Evolutionary conservation across 208 protist genomes (phyloP).

Genomic region (Vickermania spadyakhi): DNA sequence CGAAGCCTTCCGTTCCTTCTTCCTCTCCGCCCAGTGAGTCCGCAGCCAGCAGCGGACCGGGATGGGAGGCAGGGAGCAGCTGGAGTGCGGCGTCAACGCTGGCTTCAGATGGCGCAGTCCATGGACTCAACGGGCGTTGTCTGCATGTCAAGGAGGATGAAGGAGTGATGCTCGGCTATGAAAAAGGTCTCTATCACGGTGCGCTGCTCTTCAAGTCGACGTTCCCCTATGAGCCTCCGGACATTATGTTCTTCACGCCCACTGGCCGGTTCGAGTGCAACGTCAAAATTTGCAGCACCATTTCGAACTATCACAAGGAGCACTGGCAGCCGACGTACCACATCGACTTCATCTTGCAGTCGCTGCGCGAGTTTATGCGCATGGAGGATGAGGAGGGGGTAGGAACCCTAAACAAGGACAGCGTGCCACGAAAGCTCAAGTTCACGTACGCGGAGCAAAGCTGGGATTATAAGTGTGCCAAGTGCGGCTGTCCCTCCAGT

Average conservation of each 20-base stretch:
- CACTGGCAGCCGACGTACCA: constrained; percentile 78
- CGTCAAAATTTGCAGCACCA: constrained; percentile 80
- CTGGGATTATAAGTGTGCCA: constrained; percentile 29
- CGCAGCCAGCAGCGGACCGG: background rate
- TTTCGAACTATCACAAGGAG: constrained; percentile 87
- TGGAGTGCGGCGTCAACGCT: too few species aligned
- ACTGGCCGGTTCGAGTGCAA: constrained; percentile 77
- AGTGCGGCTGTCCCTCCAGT: constrained; percentile 14
- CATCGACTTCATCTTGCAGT: constrained; percentile 45
- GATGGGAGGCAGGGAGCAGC: too few species aligned
- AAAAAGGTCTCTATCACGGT: constrained; percentile 84
- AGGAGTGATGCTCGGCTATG: constrained; percentile 25
- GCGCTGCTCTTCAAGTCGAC: constrained; percentile 60
- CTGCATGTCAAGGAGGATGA: constrained; percentile 43
- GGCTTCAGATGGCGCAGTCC: constrained; percentile 9
- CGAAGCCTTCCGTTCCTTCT: background rate
- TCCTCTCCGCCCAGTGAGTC: background rate
- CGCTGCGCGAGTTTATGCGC: constrained; percentile 77
- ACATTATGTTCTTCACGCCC: constrained; percentile 84
- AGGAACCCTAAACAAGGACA: constrained; percentile 38
- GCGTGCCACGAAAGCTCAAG: constrained; percentile 27
- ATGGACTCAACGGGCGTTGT: constrained; percentile 19
- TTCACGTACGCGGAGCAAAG: constrained; percentile 28
- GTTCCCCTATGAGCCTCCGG: constrained; percentile 83
- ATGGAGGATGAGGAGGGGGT: constrained; percentile 72